Conservation (phyloP, 805 yeast genomes). For the Ogataea pini region DNA sequence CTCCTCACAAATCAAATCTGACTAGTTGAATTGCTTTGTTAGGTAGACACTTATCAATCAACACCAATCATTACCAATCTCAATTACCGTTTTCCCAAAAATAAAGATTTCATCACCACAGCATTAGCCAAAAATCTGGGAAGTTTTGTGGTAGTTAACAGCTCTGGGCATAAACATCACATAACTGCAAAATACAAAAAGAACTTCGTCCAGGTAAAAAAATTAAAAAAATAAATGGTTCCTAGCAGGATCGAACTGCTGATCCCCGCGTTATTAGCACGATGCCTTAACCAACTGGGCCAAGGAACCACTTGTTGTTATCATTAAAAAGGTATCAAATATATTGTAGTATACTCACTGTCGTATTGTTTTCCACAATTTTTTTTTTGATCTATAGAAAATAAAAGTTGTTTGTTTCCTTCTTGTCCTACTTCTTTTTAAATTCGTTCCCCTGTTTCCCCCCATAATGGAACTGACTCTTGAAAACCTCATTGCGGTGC, state of each 20-base stretch:
- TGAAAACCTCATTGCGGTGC: constrained; percentile 36
- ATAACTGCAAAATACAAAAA: too few relatives aligned
- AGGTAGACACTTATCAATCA: too few relatives aligned
- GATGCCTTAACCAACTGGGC: constrained; percentile 48
- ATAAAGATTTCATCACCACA: too few relatives aligned
- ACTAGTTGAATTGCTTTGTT: too few relatives aligned
- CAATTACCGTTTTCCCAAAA: too few relatives aligned
- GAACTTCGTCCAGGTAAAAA: constrained; percentile 29
- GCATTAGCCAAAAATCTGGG: too few relatives aligned
- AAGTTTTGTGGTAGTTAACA: too few relatives aligned
- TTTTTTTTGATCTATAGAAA: not conserved
- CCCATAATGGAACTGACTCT: constrained; percentile 26
- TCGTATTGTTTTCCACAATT: not conserved
- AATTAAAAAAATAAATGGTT: constrained; percentile 45
- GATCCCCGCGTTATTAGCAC: constrained; percentile 56
- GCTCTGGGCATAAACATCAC: too few relatives aligned
- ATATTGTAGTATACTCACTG: too few relatives aligned
- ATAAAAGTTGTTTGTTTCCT: not conserved
- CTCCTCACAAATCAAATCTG: too few relatives aligned
- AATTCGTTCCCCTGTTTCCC: not conserved
- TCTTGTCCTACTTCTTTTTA: not conserved
- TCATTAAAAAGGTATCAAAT: too few relatives aligned
- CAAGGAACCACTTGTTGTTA: constrained; percentile 34
- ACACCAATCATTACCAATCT: too few relatives aligned
- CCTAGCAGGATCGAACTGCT: constrained; percentile 89